A percentile compares a stretch with the other conserved stretches of the same genome.
These are phyloP conservation scores for Physcomitrellopsis africana DNA, from an alignment of 225 moss, liverwort and hornwort species.

Conservation along the genomic window DNA sequence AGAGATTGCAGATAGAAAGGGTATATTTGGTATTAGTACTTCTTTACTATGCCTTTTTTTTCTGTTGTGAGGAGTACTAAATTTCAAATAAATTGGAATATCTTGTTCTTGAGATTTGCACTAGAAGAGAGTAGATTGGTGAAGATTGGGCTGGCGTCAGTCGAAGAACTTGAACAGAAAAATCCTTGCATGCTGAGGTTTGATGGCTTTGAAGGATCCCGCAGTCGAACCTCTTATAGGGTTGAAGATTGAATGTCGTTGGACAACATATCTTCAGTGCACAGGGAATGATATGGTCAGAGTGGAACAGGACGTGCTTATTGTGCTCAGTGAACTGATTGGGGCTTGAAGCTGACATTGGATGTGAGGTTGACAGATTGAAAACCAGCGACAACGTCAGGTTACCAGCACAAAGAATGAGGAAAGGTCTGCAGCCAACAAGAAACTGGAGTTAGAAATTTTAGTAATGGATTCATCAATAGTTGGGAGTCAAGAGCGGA, in stretches of 20 bases:
- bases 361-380: conserved; percentile 41
- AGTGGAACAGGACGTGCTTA: neutral
- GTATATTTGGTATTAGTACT: neutral
- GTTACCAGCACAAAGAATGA: conserved; percentile 60
- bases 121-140: neutral
- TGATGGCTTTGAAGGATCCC: neutral
- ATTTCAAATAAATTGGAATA: neutral
- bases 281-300: neutral
- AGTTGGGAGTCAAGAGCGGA: conserved; percentile 58
- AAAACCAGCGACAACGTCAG: conserved; percentile 67
- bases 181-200: neutral
- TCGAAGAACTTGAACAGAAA: neutral
- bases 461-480: conserved; percentile 53
- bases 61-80: neutral
- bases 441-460: conserved; percentile 69
- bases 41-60: neutral
- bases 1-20: neutral
- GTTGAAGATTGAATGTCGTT: neutral
- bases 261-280: neutral
- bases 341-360: neutral
- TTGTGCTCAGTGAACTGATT: neutral
- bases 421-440: conserved; percentile 64
- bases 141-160: too few relatives aligned
- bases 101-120: neutral
- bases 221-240: neutral